Base-by-base conservation (phyloP, 495 filamentous ascomycete genomes). In the Diplogelasinospora grovesii region DNA sequence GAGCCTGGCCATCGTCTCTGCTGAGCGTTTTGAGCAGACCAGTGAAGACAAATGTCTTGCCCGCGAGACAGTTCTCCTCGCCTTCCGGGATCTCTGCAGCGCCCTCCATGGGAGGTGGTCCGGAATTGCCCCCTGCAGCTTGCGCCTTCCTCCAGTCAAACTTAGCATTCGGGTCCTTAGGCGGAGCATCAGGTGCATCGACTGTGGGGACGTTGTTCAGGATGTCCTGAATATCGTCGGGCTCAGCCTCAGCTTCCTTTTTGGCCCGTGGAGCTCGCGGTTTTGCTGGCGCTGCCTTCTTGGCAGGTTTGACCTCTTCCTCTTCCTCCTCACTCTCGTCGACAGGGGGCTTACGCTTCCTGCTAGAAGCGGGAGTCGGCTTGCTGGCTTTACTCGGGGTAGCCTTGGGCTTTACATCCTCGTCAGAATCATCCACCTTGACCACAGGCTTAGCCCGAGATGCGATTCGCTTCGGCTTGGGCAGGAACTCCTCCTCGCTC, bases 31-130 rank as follows among this genome's bases (percentile, higher is more conserved):
- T 74, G 22, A 95, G 69, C 14, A 95, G 65, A 16, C 92, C 92
- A 10, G 92, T 97, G 46, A 99, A 99, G n/a, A 99, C 92, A 52
- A 99, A 99, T 0, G 80, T 79, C 43, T 97, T 67, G n/a, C 92
- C 93, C 29, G 85, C 79, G 35, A 99, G 73, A 57, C 92, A 99
- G 49, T 96, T 89, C 11, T 92, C 85, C 36, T 78, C 82, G 6
- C 92, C 92, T 20, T 73, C 71, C 8, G 92, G 92, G 36, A 92
- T 63, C n/a, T 89, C 86, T 40, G 69, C 76, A 10, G 73, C 66
- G 16, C 75, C 82, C 24, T 77, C 70, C 31, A 72, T 73, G 22
- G 74, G 78, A 26, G 83, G 77, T 4, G 81, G 73, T 34, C 58
- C 75, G 42, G 67, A 64, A 63, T 73, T 79, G 45, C 73, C 64